Base-by-base conservation (phyloP, 2,329 filamentous ascomycete species). In the Trichoderma afroharzianum region DNA sequence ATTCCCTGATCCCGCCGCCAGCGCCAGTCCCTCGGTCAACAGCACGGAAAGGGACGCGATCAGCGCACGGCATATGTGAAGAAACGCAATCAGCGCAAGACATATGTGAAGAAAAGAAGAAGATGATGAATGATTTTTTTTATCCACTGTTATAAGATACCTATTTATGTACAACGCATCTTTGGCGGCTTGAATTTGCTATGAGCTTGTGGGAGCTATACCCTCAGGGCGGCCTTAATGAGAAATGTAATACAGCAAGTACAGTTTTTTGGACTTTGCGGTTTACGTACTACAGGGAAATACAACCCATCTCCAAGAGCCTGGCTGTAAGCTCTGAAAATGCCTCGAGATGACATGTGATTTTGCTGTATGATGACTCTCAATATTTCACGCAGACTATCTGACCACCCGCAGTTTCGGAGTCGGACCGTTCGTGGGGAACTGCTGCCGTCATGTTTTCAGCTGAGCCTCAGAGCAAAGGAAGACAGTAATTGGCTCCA, bases 1-100 rank as follows among this genome's bases (percentile, higher is more conserved):
- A 71, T 79, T 75, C 68, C 77, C 77, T 12, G 64, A 76, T 26
- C 74, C 73, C n/a, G 18, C 71, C 4, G 68, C 72, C 2, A 79
- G 76, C 57, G 72, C 74, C 5, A 78, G 73, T 63, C 74, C 75
- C 2, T 80, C 78, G 3, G 53, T 79, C 18, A 76, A 74, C 24
- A 79, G 78, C 32, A 73, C 75, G 1, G 76, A 80, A 5, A 79
- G 77, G 47, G 78, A 77, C 1, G 62, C 36, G 15, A 33, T 61
- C 18, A 71, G 33, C 33, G 33, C 33, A 36, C 33, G 33, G 15
- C 33, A 36, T 14, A 36, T 36, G 33, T 36, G 33, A 30, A 79
- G 77, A 39, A 77, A 77, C 1, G 50, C 33, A n/a, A 32, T 59
- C 15, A 71, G 55, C 28, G 32, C 21, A 21, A 66, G 67, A 55